Base-by-base conservation (phyloP, 176 grass and related monocot genomes). In the Phoenix dactylifera region DNA sequence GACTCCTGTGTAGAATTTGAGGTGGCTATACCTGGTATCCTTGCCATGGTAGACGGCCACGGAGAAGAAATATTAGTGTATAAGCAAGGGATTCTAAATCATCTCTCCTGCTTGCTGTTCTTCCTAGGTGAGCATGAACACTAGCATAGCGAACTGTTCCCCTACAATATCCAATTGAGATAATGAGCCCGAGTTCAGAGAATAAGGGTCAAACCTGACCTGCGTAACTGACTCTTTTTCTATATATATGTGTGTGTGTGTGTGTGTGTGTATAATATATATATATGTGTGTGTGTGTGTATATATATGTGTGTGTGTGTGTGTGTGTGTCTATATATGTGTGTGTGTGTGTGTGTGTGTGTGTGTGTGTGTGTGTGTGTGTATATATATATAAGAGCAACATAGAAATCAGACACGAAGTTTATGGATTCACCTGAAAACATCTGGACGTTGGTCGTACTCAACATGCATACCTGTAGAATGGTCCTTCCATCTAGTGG, bases 31-130 rank as follows among this genome's bases (percentile, higher is more conserved):
- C 94, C 88, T 93, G 88, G 76, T 89, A 99, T 23, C 94, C 94
- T 93, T 99, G 94, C 94, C 94, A 99, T 74, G 94, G 94, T 58
- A 99, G 71, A 70, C 82, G 85, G 15, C 94, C 88, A 18, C 79
- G 80, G 58, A 99, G 77, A 89, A 99, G 88, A 80, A 99, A 99
- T 22, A 99, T 77, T 62, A 99, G 59, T 55, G 94, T 99, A 76
- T 99, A 99, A 54, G 88, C 94, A 55, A 99, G 77, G 50, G 94
- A 99, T 89, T 99, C 94, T 65, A 99, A 78, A 83, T 99, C 94
- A 92, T 99, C 94, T 73, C 94, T 99, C 60, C 88, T 83, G 58
- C 94, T 93, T 66, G 74, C 85, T 72, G 70, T 89, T 74, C 94
- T 83, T 80, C 94, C 94, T 71, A 99, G 76, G 82, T 99, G 94